A percentile compares a stretch with the other conserved stretches of the same genome.
These are phyloP conservation scores for Hansenula lynferdii DNA, from an alignment of 1,139 yeast genomes.

Conservation along the genomic window DNA sequence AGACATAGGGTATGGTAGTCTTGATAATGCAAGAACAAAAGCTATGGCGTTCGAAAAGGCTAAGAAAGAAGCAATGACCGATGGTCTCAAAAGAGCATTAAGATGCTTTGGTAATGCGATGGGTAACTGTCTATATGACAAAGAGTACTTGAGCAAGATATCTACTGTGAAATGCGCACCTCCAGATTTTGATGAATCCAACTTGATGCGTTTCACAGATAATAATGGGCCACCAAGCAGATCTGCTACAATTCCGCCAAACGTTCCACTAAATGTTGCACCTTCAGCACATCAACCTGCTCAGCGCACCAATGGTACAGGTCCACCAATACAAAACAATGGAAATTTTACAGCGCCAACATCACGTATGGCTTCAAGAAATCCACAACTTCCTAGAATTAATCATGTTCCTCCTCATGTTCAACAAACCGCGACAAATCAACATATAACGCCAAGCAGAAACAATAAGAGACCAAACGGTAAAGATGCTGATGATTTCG, in stretches of 20 bases:
- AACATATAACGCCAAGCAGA: slow-evolving; percentile 1
- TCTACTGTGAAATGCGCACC: slow-evolving; percentile 44
- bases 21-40: slow-evolving; percentile 66
- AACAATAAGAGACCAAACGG: slow-evolving; percentile 4
- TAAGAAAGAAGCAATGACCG: slow-evolving; percentile 78
- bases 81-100: slow-evolving; percentile 71
- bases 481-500: slow-evolving; percentile 38
- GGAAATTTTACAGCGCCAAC: neutral
- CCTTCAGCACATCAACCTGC: too few species aligned
- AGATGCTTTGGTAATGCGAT: slow-evolving; percentile 77
- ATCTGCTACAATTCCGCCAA: slow-evolving; percentile 19
- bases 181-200: slow-evolving; percentile 47
- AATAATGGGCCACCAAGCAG: slow-evolving; percentile 23
- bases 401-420: neutral
- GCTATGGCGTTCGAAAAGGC: slow-evolving; percentile 79
- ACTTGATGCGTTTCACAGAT: slow-evolving; percentile 35
- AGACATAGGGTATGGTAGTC: slow-evolving; percentile 77
- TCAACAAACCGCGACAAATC: slow-evolving; percentile 10
- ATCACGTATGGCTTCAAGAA: neutral
- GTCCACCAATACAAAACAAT: neutral
- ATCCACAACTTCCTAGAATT: neutral
- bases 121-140: slow-evolving; percentile 77
- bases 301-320: neutral
- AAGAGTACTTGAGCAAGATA: slow-evolving; percentile 54
- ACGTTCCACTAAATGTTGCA: neutral